Evolutionary conservation across 225 moss, liverwort and hornwort genomes (phyloP).

Genomic region (Rhytidiadelphus loreus): DNA sequence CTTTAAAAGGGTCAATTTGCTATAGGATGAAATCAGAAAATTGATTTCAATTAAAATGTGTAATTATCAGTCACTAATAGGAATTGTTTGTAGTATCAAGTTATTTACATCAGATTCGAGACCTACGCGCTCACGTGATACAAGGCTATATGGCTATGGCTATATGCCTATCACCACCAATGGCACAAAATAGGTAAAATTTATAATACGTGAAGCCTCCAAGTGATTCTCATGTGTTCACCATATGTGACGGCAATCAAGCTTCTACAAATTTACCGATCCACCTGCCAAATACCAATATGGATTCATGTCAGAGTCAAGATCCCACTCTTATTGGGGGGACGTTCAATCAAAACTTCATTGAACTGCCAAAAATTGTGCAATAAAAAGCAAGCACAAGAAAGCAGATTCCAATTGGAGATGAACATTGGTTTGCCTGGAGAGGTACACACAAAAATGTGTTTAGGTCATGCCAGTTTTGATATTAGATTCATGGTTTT

Average conservation of each 20-base stretch:
- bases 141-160: neutral
- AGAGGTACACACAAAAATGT: neutral
- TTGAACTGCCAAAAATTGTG: neutral
- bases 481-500: neutral
- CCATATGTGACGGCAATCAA: neutral
- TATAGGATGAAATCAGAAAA: neutral
- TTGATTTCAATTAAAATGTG: neutral
- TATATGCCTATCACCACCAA: neutral
- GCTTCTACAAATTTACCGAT: conserved; percentile 10
- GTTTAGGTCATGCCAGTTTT: neutral
- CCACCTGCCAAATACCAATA: conserved; percentile 15
- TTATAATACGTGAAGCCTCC: neutral
- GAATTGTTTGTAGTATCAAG: neutral
- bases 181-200: neutral
- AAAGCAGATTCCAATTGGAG: neutral
- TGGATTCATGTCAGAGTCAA: neutral
- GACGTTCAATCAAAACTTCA: neutral
- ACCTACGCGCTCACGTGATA: neutral
- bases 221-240: neutral
- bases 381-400: neutral
- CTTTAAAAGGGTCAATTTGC: neutral
- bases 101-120: neutral
- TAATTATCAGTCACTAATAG: neutral
- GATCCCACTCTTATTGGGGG: neutral
- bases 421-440: neutral